Conservation (phyloP, 2,329 filamentous ascomycete species). For the Aciculosporium take region DNA sequence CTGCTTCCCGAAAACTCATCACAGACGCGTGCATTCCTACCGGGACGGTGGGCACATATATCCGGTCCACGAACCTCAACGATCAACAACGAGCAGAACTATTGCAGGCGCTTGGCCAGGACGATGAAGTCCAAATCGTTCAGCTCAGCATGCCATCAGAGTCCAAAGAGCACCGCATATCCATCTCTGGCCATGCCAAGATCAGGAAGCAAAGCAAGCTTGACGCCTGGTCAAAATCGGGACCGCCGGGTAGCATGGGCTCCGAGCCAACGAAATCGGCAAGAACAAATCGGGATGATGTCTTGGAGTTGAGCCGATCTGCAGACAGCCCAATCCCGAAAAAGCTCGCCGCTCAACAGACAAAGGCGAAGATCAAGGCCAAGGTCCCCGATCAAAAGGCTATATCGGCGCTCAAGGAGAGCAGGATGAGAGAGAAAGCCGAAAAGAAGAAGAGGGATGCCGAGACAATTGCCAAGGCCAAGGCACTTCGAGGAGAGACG, state of each 20-base stretch:
- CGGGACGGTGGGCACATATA: slow-evolving; percentile 36
- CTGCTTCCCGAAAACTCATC: slow-evolving; percentile 45
- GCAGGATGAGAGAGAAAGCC: slow-evolving; percentile 59
- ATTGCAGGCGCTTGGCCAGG: slow-evolving; percentile 44
- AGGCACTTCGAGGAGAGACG: slow-evolving; percentile 25
- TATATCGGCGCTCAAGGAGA: slow-evolving; percentile 45
- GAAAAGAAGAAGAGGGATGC: slow-evolving; percentile 60
- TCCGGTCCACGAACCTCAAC: slow-evolving; percentile 64
- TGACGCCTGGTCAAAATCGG: slow-evolving; percentile 48
- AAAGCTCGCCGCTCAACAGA: slow-evolving; percentile 26
- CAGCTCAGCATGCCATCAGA: slow-evolving; percentile 21
- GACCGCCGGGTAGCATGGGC: slow-evolving; percentile 13
- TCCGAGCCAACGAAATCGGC: slow-evolving; percentile 11
- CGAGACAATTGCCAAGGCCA: slow-evolving; percentile 55
- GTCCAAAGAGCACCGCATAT: slow-evolving; percentile 9
- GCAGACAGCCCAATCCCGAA: slow-evolving; percentile 34
- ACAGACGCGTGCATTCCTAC: slow-evolving; percentile 50
- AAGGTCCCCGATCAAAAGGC: slow-evolving; percentile 23
- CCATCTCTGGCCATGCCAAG: slow-evolving; percentile 17
- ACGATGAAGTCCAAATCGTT: slow-evolving; percentile 38
- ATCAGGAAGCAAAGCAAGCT: slow-evolving; percentile 44
- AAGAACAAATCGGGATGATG: slow-evolving; percentile 31
- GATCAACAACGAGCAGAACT: slow-evolving; percentile 77
- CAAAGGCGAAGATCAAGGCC: slow-evolving; percentile 16
- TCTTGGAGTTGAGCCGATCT: slow-evolving; percentile 31